These are phyloP conservation scores for Coemansia sp. DNA, from an alignment of 192 early-diverging fungal genomes.

Conservation along the genomic window DNA sequence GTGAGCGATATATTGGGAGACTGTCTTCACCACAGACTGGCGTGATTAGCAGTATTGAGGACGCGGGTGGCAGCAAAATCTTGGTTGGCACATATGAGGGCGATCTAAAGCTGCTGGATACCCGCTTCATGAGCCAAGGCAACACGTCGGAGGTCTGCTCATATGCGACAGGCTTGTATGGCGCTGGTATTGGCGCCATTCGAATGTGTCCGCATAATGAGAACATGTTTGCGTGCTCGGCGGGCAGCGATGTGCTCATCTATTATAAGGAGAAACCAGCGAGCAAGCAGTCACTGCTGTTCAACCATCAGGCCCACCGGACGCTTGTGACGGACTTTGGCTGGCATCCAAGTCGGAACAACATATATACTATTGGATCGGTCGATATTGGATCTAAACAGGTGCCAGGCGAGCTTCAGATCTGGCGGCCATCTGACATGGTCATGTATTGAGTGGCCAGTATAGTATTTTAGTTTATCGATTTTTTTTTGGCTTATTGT, in stretches of 20 bases:
- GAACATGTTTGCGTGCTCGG: slow-evolving; percentile 37
- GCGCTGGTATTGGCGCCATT: slow-evolving; percentile 12
- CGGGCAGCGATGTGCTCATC: slow-evolving; percentile 31
- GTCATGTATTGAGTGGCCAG: slow-evolving; percentile 4
- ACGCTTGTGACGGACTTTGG: slow-evolving; percentile 35
- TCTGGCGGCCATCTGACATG: slow-evolving; percentile 35
- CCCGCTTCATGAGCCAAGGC: slow-evolving; percentile 21
- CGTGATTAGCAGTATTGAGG: slow-evolving; percentile 26
- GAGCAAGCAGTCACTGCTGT: slow-evolving; percentile 7
- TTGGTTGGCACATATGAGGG: slow-evolving; percentile 36
- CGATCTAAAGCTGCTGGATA: slow-evolving; percentile 23
- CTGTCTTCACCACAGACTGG: slow-evolving; percentile 15
- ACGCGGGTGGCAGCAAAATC: slow-evolving; percentile 10
- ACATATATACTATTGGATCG: slow-evolving; percentile 48
- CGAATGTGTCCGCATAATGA: slow-evolving; percentile 39
- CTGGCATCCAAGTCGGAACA: slow-evolving; percentile 42
- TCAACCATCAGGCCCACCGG: slow-evolving; percentile 41
- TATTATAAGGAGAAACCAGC: slow-evolving; percentile 12
- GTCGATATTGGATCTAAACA: slow-evolving; percentile 24
- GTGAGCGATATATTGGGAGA: slow-evolving; percentile 25
- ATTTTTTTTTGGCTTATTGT: neutral
- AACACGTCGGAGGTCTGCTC: slow-evolving; percentile 1
- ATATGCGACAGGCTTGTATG: neutral
- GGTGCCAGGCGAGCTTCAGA: slow-evolving; percentile 41
- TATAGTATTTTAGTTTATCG: neutral